Conservation (phyloP, 2,329 filamentous ascomycete species). For the Cadophora sp. region DNA sequence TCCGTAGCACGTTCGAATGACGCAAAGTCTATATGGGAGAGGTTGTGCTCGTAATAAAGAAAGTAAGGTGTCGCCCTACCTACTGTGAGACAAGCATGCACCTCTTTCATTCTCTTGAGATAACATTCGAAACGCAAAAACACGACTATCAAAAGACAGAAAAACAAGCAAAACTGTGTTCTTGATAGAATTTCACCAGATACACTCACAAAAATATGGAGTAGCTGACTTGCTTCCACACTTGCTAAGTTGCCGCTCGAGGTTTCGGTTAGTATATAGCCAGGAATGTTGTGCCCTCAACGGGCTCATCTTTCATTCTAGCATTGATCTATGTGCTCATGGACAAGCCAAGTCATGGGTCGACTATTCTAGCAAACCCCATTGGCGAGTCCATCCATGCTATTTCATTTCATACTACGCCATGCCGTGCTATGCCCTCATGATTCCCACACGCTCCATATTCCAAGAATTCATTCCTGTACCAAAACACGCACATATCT, state of each 20-base stretch:
- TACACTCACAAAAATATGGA: too few relatives aligned
- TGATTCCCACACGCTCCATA: background rate
- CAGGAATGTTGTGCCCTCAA: background rate
- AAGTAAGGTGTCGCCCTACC: too few relatives aligned
- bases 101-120: too few relatives aligned
- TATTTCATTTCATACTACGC: background rate
- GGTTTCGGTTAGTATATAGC: background rate
- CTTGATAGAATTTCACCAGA: too few relatives aligned
- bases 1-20: too few relatives aligned
- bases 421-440: background rate
- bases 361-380: background rate
- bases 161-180: too few relatives aligned
- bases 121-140: too few relatives aligned
- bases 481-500: background rate
- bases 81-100: too few relatives aligned
- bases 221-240: background rate
- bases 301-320: background rate
- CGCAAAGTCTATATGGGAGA: too few relatives aligned
- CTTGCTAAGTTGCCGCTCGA: too few relatives aligned
- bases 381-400: background rate
- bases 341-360: background rate
- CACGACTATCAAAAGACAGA: too few relatives aligned
- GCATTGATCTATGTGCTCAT: slow-evolving; percentile 4
- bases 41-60: too few relatives aligned
- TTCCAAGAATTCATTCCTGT: background rate